Base-by-base conservation (phyloP, 2,329 filamentous ascomycete species). In the Ophiostoma piceae region DNA sequence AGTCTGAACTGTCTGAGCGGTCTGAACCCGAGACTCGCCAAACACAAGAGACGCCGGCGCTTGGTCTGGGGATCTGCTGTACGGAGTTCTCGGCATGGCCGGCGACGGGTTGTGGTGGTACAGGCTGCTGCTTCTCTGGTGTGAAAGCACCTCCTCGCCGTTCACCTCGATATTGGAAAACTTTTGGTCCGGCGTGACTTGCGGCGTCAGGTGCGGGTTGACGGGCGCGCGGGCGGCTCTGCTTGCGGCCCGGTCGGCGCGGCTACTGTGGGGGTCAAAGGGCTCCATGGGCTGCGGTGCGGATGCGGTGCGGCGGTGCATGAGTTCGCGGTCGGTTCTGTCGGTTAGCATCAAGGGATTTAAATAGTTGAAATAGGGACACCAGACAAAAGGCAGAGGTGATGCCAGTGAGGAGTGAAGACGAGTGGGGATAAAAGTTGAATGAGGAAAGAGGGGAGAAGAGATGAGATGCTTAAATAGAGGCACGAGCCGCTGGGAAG, bases 241-340 rank as follows among this genome's bases (percentile, higher is more conserved):
- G 35, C 35, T 35, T 1, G 35, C 35, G 35, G 35, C 35, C 8
- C 35, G 4, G 35, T 35, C 35, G 35, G 35, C 43, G 16, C 43
- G 43, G 43, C 43, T 47, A 16, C 43, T 47, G 22, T 43, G 16
- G n/a, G 51, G 51, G 9, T 12, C 22, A 57, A 57, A 57, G 7
- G 51, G 51, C 51, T 57, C 51, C 51, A 57, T 57, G 51, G 51
- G n/a, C 9, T 57, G 51, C n/a, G 51, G 51, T 26, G 51, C 51
- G 1, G 51, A 57, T 14, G 22, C 51, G 2, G 51, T 57, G n/a
- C 51, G 51, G 51, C 51, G 51, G 51, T 57, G 51, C 51, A 12
- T 57, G 51, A 57, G 16, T 8, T 26, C n/a, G n/a, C n/a, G 51
- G 8, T 26, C n/a, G 22, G 51, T 11, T 26, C 51, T 57, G 22